Conservation (phyloP, 139 green algal species). For the Tetratostichococcus sp. region DNA sequence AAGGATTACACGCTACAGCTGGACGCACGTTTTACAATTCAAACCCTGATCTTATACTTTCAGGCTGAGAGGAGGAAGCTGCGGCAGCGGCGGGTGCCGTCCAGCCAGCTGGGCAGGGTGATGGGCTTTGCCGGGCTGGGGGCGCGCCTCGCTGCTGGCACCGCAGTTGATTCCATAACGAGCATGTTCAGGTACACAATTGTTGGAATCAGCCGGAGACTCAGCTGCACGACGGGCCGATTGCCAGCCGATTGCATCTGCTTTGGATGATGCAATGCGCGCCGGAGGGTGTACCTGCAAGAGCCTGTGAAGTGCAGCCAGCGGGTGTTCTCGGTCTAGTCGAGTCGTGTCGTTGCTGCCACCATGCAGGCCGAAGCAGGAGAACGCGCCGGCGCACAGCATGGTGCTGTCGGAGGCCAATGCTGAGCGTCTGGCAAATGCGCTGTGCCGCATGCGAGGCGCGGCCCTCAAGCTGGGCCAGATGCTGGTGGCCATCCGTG, state of each 20-base stretch:
- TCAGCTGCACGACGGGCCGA: too few species aligned
- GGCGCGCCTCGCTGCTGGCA: conserved; percentile 65
- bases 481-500: conserved; percentile 62
- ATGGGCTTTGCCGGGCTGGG: conserved; percentile 83
- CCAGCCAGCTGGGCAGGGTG: conserved; percentile 61
- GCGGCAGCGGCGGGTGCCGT: conserved; percentile 64
- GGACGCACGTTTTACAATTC: too few species aligned
- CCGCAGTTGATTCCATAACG: conserved; percentile 53
- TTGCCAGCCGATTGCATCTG: too few species aligned
- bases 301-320: too few species aligned
- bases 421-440: conserved; percentile 83
- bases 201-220: too few species aligned
- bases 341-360: background rate
- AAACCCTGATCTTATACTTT: background rate
- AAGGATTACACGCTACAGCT: too few species aligned
- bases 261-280: too few species aligned
- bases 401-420: conserved; percentile 72
- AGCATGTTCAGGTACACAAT: conserved; percentile 1
- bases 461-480: conserved; percentile 95
- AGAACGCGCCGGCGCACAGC: conserved; percentile 6
- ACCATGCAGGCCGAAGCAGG: background rate
- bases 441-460: conserved; percentile 88
- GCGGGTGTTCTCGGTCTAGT: too few species aligned
- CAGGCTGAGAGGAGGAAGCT: conserved; percentile 21
- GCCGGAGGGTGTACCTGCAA: too few species aligned